phyloP scores from a whole-genome alignment of 192 early-diverging fungal genomes.

The Umbelopsis sp. region DNA sequence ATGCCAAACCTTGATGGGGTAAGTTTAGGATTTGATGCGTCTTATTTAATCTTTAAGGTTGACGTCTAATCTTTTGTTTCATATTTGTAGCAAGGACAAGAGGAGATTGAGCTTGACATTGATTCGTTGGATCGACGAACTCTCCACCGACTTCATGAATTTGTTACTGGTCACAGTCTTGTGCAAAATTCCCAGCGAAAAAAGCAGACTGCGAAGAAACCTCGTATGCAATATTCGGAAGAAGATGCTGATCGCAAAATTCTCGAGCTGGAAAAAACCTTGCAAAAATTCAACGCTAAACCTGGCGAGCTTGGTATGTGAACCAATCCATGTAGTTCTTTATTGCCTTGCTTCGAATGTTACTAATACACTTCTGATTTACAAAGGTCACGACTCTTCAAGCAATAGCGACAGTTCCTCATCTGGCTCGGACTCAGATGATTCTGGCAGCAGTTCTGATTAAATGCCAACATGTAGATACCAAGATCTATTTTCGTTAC shows the following conservation, averaged over 20 bases:
- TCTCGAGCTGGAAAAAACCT: slow-evolving; percentile 43
- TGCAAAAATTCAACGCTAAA: slow-evolving; percentile 56
- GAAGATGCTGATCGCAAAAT: slow-evolving; percentile 54
- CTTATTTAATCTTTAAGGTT: no score
- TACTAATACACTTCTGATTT: neutral
- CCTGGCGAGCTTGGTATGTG: slow-evolving; percentile 41
- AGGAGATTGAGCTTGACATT: slow-evolving; percentile 97
- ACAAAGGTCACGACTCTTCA: slow-evolving; percentile 42
- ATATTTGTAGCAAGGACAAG: slow-evolving; percentile 54
- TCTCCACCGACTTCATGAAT: slow-evolving; percentile 84
- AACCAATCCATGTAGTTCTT: neutral
- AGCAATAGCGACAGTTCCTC: slow-evolving; percentile 55
- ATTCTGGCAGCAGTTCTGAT: slow-evolving; percentile 82
- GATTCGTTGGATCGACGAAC: slow-evolving; percentile 84
- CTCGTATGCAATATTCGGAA: slow-evolving; percentile 43
- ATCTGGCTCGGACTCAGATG: slow-evolving; percentile 79
- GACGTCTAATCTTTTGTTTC: neutral
- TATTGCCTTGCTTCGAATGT: neutral
- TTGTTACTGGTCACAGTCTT: slow-evolving; percentile 64
- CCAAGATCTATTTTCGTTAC: slow-evolving; percentile 8
- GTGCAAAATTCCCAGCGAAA: slow-evolving; percentile 43
- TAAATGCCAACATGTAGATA: slow-evolving; percentile 44
- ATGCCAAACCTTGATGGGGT: slow-evolving; percentile 64
- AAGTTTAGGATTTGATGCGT: slow-evolving; percentile 34
- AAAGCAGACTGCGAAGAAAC: slow-evolving; percentile 49